Evolutionary conservation across 2,329 filamentous ascomycete genomes (phyloP), one percentile per base, ranked within the genome.

Genomic region (Cercospora brassicicola): DNA sequence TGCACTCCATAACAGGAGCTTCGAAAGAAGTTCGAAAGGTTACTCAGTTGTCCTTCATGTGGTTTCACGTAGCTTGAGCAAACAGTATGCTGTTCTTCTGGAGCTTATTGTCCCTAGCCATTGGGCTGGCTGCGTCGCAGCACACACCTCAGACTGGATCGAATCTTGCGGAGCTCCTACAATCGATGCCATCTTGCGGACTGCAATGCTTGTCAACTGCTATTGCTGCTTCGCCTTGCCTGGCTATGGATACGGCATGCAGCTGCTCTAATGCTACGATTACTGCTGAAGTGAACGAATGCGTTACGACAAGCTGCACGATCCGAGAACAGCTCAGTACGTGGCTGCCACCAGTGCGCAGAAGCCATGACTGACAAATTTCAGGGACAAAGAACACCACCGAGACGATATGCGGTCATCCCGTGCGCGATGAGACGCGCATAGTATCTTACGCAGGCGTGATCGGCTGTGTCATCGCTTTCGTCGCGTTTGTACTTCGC

Each of bases 161-260:
- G 30, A 26, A 64, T 48, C 55, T 26, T 28, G 26, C 51, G 23
- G 31, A 60, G 48, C 62, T 67, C 20, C 30, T 67, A 36, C 31
- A 45, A 4, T 65, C 42, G 9, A 67, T 67, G 62, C 66, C 66
- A 11, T 26, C 36, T 13, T 67, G 66, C 33, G 66, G 61, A 33
- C 67, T 70, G 15, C 64, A 36, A 20, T 73, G 70, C 51, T 66
- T 73, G 11, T 45, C 64, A 8, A 42, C 51, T 6, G 62, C 65
- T 0, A 73, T 73, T 11, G 64, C 70, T 26, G 64, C 60, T 13
- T 72, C 70, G 9, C 69, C 70, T 1, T 73, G 72, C 42, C 62
- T 62, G 13, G 26, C 66, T 15, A 70, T 67, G 2, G 70, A 73
- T n/a, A 65, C 69, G 13, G 51, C 56, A 3, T 72, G 72, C 62